phyloP scores from a whole-genome alignment of 768 basidiomycete genomes.

The Suillus subaureus region DNA sequence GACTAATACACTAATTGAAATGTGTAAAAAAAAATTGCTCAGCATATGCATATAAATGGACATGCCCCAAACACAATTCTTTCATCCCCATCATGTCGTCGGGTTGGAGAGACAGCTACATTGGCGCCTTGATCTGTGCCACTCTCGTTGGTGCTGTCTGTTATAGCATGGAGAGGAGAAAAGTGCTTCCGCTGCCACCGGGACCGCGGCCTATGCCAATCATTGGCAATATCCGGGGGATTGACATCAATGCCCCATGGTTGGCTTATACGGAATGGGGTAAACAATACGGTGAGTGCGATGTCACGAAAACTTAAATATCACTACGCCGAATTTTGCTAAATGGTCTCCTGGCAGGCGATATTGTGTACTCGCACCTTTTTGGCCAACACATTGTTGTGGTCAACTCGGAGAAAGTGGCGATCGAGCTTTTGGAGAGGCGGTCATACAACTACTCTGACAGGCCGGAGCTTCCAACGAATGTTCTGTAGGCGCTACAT shows the following conservation, averaged over 20 bases:
- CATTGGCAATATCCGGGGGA: conserved; percentile 22
- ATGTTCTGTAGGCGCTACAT: conserved; percentile 17
- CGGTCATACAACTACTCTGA: conserved; percentile 34
- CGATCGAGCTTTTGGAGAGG: conserved; percentile 28
- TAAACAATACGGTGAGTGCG: conserved; percentile 16
- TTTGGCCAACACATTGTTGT: conserved; percentile 28
- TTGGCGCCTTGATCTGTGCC: conserved; percentile 16
- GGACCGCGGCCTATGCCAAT: conserved; percentile 23
- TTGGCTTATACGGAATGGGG: conserved; percentile 23
- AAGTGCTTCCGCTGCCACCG: conserved; percentile 18
- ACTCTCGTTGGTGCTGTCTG: conserved; percentile 10
- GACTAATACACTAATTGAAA: not conserved
- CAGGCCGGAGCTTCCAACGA: conserved; percentile 29
- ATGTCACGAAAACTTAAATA: not conserved
- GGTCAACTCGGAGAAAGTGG: conserved; percentile 28
- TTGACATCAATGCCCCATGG: conserved; percentile 19
- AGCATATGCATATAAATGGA: not conserved
- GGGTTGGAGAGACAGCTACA: conserved; percentile 17
- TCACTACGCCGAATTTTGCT: not conserved
- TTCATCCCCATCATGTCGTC: conserved; percentile 1
- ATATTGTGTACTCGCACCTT: conserved; percentile 27
- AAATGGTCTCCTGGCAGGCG: conserved; percentile 18
- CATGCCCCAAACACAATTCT: not conserved
- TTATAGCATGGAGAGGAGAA: conserved; percentile 10
- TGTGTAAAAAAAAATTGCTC: no score